Evolutionary conservation across 2,329 filamentous ascomycete genomes (phyloP).

Genomic region (Pseudofabraea citricarpa): DNA sequence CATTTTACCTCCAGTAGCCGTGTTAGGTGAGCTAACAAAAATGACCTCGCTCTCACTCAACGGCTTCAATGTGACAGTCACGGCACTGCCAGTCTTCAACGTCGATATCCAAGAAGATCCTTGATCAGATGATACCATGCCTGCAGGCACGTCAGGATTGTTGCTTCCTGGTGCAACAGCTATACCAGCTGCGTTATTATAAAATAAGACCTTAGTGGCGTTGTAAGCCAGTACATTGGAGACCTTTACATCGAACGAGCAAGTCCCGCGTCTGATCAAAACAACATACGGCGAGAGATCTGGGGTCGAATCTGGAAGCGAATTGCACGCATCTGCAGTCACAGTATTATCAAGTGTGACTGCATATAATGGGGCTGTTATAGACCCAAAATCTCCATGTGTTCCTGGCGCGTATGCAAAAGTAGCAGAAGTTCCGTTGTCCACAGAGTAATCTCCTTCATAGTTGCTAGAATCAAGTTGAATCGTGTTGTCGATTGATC

Average conservation of each 20-base stretch:
- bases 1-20: slow-evolving; percentile 4
- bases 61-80: not conserved
- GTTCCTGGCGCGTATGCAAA: not conserved
- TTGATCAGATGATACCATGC: slow-evolving; percentile 1
- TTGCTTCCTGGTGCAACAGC: not conserved
- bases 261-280: slow-evolving; percentile 6
- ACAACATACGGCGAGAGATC: slow-evolving; percentile 5
- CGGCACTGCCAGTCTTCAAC: not conserved
- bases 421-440: not conserved
- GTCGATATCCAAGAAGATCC: not conserved
- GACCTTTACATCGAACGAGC: slow-evolving; percentile 5
- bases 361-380: not conserved
- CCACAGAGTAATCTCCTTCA: not conserved
- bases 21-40: slow-evolving; percentile 4
- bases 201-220: not conserved
- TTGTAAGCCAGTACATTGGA: not conserved
- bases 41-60: not conserved
- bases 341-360: not conserved
- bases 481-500: not conserved
- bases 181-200: not conserved
- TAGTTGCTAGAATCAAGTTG: not conserved
- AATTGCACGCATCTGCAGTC: slow-evolving; percentile 3
- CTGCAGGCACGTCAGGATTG: not conserved
- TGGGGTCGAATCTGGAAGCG: not conserved
- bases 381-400: not conserved